These are phyloP conservation scores for Boletus eberwhitei DNA, from an alignment of 768 basidiomycete genomes.

Conservation along the genomic window DNA sequence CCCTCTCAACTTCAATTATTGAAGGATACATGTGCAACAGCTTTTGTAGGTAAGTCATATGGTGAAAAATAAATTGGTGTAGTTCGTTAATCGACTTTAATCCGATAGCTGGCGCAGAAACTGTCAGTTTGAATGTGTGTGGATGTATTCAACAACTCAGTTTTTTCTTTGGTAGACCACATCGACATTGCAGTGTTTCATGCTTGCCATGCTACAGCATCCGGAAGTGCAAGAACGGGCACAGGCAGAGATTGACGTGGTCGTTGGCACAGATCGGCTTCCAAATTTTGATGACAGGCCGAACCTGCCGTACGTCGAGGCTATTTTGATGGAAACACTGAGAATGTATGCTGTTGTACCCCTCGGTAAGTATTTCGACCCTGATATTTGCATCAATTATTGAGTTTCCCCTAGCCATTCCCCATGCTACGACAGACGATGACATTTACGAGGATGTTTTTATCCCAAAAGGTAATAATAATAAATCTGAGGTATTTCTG, in stretches of 20 bases:
- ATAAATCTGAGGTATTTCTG: background rate
- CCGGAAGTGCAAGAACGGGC: constrained; percentile 33
- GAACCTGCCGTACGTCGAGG: constrained; percentile 30
- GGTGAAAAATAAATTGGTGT: background rate
- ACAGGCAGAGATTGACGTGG: constrained; percentile 27
- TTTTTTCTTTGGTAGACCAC: constrained; percentile 3
- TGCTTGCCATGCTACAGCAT: constrained; percentile 32
- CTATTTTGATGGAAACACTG: constrained; percentile 17
- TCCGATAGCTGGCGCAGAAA: constrained; percentile 19
- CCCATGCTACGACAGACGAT: constrained; percentile 18
- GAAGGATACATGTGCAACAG: constrained; percentile 11
- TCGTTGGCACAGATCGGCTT: constrained; percentile 28
- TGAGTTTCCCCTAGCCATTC: constrained; percentile 4
- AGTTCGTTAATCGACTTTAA: background rate
- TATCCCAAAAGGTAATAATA: constrained; percentile 21
- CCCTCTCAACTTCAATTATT: constrained; percentile 7
- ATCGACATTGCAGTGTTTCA: constrained; percentile 20
- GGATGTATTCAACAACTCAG: background rate
- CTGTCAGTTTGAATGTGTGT: constrained; percentile 1
- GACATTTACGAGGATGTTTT: constrained; percentile 18
- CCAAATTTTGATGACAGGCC: constrained; percentile 25
- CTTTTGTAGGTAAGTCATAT: constrained; percentile 16
- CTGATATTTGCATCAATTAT: background rate
- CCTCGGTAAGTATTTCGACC: constrained; percentile 13
- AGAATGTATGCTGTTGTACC: constrained; percentile 24